phyloP scores from a whole-genome alignment of 371 early-diverging fungal genomes.

The Umbelopsis sp. region DNA sequence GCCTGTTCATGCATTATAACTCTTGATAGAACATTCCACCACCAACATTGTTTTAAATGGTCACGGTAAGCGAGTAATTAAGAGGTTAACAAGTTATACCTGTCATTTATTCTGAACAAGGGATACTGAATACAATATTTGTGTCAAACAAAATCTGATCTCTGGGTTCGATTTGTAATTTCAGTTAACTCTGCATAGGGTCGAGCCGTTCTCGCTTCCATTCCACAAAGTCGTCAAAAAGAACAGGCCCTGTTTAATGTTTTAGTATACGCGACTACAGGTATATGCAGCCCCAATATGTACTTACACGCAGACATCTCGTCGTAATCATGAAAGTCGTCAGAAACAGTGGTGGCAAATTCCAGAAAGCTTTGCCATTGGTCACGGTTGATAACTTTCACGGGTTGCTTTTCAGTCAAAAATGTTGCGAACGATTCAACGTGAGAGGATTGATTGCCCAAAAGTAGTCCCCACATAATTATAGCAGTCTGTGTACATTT shows the following conservation, averaged over 20 bases:
- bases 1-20: background rate
- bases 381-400: constrained; percentile 72
- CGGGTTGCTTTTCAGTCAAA: constrained; percentile 59
- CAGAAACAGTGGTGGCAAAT: constrained; percentile 56
- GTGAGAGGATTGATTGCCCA: constrained; percentile 48
- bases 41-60: no score
- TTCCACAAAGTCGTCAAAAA: constrained; percentile 71
- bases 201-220: constrained; percentile 45
- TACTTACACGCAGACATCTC: constrained; percentile 72
- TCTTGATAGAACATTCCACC: no score
- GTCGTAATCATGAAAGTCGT: constrained; percentile 64
- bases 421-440: constrained; percentile 57
- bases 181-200: background rate
- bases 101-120: constrained; percentile 3
- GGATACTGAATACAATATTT: background rate
- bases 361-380: constrained; percentile 77
- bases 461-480: constrained; percentile 59
- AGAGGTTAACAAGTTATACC: background rate
- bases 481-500: constrained; percentile 48
- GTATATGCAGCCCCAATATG: background rate
- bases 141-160: background rate
- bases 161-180: background rate
- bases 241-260: constrained; percentile 60
- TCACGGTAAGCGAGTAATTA: no score
- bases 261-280: background rate